phyloP scores from a whole-genome alignment of 2,329 filamentous ascomycete genomes.

The Microcyclospora tardicrescens region DNA sequence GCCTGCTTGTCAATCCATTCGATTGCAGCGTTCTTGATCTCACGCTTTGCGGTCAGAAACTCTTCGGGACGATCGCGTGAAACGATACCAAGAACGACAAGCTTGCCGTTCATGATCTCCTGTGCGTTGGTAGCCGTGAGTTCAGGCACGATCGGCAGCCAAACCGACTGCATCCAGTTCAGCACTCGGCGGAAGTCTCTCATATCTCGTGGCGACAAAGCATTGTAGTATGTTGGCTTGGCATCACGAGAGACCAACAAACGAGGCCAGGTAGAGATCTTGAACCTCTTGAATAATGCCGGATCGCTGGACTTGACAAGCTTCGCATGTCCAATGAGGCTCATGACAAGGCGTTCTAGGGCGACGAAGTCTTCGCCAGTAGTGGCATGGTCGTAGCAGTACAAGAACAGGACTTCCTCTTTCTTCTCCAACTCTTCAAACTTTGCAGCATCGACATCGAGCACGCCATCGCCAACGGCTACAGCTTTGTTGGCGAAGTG shows the following conservation, averaged over 20 bases:
- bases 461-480: conserved; percentile 61
- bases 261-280: conserved; percentile 94
- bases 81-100: conserved; percentile 85
- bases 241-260: conserved; percentile 81
- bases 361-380: conserved; percentile 84
- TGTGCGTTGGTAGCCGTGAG: conserved; percentile 80
- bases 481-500: conserved; percentile 78
- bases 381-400: conserved; percentile 94
- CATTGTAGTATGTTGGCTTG: conserved; percentile 78
- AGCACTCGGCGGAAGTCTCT: conserved; percentile 70
- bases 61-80: conserved; percentile 67
- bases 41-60: conserved; percentile 64
- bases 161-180: conserved; percentile 90
- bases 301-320: conserved; percentile 82
- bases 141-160: conserved; percentile 91
- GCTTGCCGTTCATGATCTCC: conserved; percentile 88
- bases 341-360: conserved; percentile 73
- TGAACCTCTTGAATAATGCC: conserved; percentile 66
- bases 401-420: conserved; percentile 91
- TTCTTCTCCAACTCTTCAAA: conserved; percentile 80
- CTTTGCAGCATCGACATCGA: conserved; percentile 61
- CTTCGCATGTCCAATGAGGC: conserved; percentile 79
- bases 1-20: conserved; percentile 98
- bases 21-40: conserved; percentile 88
- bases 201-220: conserved; percentile 81